phyloP scores from a whole-genome alignment of 192 early-diverging fungal genomes.

The Gryganskiella cystojenkinii region DNA sequence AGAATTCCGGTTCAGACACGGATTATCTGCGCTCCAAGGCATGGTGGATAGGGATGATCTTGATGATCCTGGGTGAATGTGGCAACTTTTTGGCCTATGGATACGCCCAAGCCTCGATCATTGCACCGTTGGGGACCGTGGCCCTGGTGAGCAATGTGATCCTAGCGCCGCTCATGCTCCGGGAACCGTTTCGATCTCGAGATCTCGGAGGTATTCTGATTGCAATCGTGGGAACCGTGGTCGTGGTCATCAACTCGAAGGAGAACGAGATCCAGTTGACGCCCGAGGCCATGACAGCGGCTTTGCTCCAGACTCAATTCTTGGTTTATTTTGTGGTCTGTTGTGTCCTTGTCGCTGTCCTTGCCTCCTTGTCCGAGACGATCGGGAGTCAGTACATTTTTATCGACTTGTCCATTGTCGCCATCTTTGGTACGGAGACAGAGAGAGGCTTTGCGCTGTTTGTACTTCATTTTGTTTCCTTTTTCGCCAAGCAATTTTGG shows the following conservation, averaged over 20 bases:
- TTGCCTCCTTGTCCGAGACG: slow-evolving; percentile 57
- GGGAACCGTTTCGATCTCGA: slow-evolving; percentile 67
- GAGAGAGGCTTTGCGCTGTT: not conserved
- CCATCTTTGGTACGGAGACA: slow-evolving; percentile 68
- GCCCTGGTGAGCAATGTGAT: slow-evolving; percentile 77
- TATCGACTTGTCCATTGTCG: slow-evolving; percentile 73
- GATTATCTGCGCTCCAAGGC: slow-evolving; percentile 63
- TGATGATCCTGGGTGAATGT: slow-evolving; percentile 65
- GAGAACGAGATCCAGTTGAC: slow-evolving; percentile 66
- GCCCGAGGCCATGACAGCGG: slow-evolving; percentile 61
- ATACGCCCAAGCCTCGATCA: slow-evolving; percentile 77
- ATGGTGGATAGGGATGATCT: slow-evolving; percentile 77
- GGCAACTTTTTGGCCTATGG: slow-evolving; percentile 75
- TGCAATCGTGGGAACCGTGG: slow-evolving; percentile 70
- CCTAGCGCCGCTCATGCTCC: slow-evolving; percentile 74
- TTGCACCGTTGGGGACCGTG: slow-evolving; percentile 80
- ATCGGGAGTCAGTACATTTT: slow-evolving; percentile 66
- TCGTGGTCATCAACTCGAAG: slow-evolving; percentile 72
- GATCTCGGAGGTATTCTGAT: slow-evolving; percentile 71
- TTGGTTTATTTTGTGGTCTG: slow-evolving; percentile 67
- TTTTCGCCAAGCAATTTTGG: slow-evolving; percentile 5
- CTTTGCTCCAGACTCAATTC: slow-evolving; percentile 60
- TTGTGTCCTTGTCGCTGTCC: slow-evolving; percentile 28
- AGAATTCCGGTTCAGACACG: slow-evolving; percentile 33
- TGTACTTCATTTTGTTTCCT: not conserved